Evolutionary conservation across 2,329 filamentous ascomycete species (phyloP).

Genomic region (Neopestalotiopsis rosae): DNA sequence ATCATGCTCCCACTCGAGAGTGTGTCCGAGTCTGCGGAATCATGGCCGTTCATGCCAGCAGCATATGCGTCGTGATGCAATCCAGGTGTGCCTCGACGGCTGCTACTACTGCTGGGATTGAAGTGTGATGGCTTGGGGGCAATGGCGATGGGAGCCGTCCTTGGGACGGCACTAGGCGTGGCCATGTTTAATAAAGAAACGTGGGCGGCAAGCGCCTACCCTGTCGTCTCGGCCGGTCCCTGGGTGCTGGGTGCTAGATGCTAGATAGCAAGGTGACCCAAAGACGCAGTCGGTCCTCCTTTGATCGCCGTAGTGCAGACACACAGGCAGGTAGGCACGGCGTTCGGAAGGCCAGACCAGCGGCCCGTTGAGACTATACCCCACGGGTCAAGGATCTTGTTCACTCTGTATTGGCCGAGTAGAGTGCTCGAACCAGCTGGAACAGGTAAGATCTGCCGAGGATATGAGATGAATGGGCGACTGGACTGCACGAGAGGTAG

Average conservation of each 20-base stretch:
- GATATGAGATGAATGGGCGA: conserved; percentile 23
- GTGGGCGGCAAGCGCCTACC: conserved; percentile 14
- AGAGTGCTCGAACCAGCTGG: conserved; percentile 3
- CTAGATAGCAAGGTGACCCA: background rate
- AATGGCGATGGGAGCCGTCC: conserved; percentile 71
- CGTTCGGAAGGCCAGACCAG: conserved; percentile 7
- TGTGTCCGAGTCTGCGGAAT: conserved; percentile 55
- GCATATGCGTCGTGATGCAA: conserved; percentile 53
- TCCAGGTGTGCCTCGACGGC: conserved; percentile 49
- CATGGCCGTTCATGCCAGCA: conserved; percentile 56
- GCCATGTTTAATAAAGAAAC: conserved; percentile 48
- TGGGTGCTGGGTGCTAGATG: background rate
- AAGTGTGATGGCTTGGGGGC: conserved; percentile 62
- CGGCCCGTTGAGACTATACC: conserved; percentile 16
- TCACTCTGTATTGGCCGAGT: conserved; percentile 19
- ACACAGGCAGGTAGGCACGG: background rate
- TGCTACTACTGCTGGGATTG: conserved; percentile 40
- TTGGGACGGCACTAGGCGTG: conserved; percentile 57
- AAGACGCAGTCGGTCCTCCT: background rate
- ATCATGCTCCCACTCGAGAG: conserved; percentile 49
- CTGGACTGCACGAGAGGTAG: conserved; percentile 19
- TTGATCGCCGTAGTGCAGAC: background rate
- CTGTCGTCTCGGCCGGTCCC: conserved; percentile 2
- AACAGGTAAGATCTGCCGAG: conserved; percentile 25
- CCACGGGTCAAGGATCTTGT: conserved; percentile 18